A percentile compares a stretch with the other conserved stretches of the same genome.
Conservation (phyloP, 2,329 filamentous ascomycete species). For the Daldinia eschscholtzii region DNA sequence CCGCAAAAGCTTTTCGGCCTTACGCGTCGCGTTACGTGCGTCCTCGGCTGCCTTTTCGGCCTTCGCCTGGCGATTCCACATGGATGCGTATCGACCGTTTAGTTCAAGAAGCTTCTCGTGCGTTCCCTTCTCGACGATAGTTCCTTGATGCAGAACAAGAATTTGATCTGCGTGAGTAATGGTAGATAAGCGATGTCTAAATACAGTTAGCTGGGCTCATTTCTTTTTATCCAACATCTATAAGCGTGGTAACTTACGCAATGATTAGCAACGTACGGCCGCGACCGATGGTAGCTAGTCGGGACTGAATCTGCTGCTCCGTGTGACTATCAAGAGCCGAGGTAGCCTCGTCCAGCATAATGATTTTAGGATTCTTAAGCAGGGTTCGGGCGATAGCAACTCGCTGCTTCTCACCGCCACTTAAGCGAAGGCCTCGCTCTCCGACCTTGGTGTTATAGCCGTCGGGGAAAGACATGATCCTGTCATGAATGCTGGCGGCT, state of each 20-base stretch:
- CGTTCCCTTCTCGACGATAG: constrained; percentile 81
- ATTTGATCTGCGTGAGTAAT: constrained; percentile 91
- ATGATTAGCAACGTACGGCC: constrained; percentile 96
- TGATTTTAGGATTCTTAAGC: constrained; percentile 90
- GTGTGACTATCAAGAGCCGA: constrained; percentile 92
- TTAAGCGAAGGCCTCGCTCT: constrained; percentile 86
- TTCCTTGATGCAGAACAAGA: constrained; percentile 81
- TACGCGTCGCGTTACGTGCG: constrained; percentile 60
- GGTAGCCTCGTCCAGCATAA: constrained; percentile 93
- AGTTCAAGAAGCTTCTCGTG: constrained; percentile 80
- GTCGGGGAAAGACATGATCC: constrained; percentile 89
- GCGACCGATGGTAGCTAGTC: constrained; percentile 82
- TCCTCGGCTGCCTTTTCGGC: constrained; percentile 77
- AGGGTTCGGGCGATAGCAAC: constrained; percentile 95
- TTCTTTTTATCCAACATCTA: neutral
- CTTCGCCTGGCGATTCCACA: constrained; percentile 91
- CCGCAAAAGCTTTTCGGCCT: constrained; percentile 61
- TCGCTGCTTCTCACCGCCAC: constrained; percentile 92
- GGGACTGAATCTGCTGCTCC: constrained; percentile 91
- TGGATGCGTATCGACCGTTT: constrained; percentile 81
- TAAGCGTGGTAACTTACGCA: constrained; percentile 69
- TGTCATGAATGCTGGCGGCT: constrained; percentile 92
- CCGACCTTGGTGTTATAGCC: constrained; percentile 91
- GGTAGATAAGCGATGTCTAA: constrained; percentile 81
- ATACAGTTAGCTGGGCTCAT: constrained; percentile 42